Conservation (phyloP, 2,329 filamentous ascomycete species). For the Fusarium longipes region DNA sequence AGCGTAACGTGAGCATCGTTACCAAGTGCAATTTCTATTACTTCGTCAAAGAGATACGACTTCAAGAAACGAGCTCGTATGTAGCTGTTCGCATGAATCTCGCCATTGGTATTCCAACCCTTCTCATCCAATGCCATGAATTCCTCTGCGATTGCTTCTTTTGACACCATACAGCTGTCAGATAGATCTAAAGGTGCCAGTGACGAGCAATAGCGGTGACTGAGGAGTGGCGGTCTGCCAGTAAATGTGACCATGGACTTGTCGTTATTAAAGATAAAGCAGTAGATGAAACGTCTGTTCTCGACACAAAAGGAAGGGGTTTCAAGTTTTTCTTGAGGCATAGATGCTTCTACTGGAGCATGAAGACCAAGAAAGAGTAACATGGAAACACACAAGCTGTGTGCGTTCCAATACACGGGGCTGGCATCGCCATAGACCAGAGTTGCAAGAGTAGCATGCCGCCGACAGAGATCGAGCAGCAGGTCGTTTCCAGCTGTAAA, state of each 20-base stretch:
- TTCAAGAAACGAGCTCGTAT: slow-evolving; percentile 60
- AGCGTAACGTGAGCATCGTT: slow-evolving; percentile 24
- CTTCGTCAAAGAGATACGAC: slow-evolving; percentile 65
- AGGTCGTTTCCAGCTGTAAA: slow-evolving; percentile 51
- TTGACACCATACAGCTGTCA: slow-evolving; percentile 61
- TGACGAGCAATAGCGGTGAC: slow-evolving; percentile 64
- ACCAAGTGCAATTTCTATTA: slow-evolving; percentile 68
- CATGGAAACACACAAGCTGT: slow-evolving; percentile 53
- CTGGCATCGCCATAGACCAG: slow-evolving; percentile 55
- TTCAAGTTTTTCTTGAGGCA: neutral
- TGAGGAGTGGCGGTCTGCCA: slow-evolving; percentile 65
- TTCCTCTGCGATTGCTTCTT: slow-evolving; percentile 47
- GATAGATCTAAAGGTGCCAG: slow-evolving; percentile 65
- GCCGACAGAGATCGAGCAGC: slow-evolving; percentile 53
- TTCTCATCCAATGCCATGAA: slow-evolving; percentile 55
- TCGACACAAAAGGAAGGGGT: slow-evolving; percentile 51
- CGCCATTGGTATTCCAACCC: slow-evolving; percentile 64
- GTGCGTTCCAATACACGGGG: slow-evolving; percentile 52
- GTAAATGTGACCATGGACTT: slow-evolving; percentile 64
- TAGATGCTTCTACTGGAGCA: slow-evolving; percentile 33
- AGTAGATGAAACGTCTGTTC: slow-evolving; percentile 48
- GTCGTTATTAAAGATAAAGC: slow-evolving; percentile 57
- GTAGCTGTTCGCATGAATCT: slow-evolving; percentile 58
- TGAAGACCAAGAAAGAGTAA: slow-evolving; percentile 53
- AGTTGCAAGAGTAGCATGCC: slow-evolving; percentile 52